Percentiles rank a stretch among this genome's conserved stretches.
Conservation (phyloP, 2,329 filamentous ascomycete species). For the Hypoxylon sp. region DNA sequence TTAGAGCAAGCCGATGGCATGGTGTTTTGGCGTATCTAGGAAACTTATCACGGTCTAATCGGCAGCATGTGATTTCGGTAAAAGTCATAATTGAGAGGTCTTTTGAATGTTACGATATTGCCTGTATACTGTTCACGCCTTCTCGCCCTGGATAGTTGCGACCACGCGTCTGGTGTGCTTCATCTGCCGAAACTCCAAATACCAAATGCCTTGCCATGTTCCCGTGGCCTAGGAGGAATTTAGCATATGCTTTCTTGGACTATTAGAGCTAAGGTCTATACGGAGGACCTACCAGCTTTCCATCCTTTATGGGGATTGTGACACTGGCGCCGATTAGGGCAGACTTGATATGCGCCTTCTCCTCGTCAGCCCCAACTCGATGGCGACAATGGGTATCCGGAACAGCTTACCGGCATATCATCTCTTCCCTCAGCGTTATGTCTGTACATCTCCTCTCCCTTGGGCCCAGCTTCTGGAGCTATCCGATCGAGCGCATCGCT, state of each 20-base stretch:
- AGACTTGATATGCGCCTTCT: slow-evolving; percentile 89
- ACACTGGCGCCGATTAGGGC: slow-evolving; percentile 90
- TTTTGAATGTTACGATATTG: background rate
- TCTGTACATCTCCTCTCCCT: slow-evolving; percentile 80
- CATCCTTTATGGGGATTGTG: slow-evolving; percentile 90
- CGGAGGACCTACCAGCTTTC: slow-evolving; percentile 71
- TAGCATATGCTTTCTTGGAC: slow-evolving; percentile 15
- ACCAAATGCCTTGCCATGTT: slow-evolving; percentile 93
- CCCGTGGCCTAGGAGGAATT: slow-evolving; percentile 64
- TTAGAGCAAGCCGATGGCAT: slow-evolving; percentile 12
- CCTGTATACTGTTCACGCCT: slow-evolving; percentile 60
- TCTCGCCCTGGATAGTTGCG: slow-evolving; percentile 94
- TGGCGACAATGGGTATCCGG: background rate
- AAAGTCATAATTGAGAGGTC: slow-evolving; percentile 7
- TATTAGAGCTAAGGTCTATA: background rate
- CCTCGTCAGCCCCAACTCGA: background rate
- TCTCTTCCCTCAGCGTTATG: slow-evolving; percentile 90
- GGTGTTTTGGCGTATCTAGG: slow-evolving; percentile 27
- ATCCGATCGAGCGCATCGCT: slow-evolving; percentile 92
- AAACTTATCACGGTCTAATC: slow-evolving; percentile 5
- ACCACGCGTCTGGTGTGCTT: slow-evolving; percentile 86
- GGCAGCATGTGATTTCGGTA: slow-evolving; percentile 10
- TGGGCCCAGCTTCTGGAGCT: slow-evolving; percentile 80
- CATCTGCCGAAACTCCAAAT: slow-evolving; percentile 84
- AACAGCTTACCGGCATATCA: slow-evolving; percentile 84